phyloP scores from a whole-genome alignment of 2,329 filamentous ascomycete species.

The Colletotrichum echinochloae region DNA sequence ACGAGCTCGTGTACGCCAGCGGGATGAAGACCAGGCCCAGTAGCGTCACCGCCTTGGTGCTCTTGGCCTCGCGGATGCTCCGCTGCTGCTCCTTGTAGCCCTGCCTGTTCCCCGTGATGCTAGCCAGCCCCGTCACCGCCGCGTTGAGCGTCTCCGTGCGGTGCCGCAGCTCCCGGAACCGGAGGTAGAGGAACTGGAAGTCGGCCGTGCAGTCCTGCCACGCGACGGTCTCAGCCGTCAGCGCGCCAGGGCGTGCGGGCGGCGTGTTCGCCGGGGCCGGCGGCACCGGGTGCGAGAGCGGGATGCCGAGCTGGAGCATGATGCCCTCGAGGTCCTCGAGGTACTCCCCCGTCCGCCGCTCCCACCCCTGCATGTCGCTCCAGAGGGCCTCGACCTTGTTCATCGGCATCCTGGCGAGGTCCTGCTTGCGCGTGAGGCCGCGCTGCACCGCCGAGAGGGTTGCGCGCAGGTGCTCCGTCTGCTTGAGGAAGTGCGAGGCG shows the following conservation, averaged over 20 bases:
- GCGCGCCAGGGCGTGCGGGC: not conserved
- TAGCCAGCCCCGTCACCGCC: constrained; percentile 44
- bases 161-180: constrained; percentile 44
- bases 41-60: constrained; percentile 44
- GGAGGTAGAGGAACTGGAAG: constrained; percentile 43
- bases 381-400: constrained; percentile 44
- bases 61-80: constrained; percentile 44
- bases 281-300: constrained; percentile 36
- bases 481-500: constrained; percentile 44
- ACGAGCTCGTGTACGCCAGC: constrained; percentile 41
- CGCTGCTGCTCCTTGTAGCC: constrained; percentile 44
- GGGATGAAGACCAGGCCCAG: constrained; percentile 45
- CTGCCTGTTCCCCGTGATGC: constrained; percentile 45
- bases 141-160: constrained; percentile 43
- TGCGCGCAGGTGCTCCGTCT: constrained; percentile 43
- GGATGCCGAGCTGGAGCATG: constrained; percentile 45
- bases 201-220: constrained; percentile 43
- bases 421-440: constrained; percentile 44
- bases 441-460: constrained; percentile 43
- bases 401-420: constrained; percentile 42
- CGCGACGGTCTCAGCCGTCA: constrained; percentile 9
- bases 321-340: constrained; percentile 44
- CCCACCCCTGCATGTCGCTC: constrained; percentile 46
- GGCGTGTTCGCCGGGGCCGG: not conserved
- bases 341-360: constrained; percentile 45